Percentiles rank a stretch among this genome's conserved stretches.
Evolutionary conservation across 257 asterid species (phyloP).

Genomic region (Asclepias syriaca): DNA sequence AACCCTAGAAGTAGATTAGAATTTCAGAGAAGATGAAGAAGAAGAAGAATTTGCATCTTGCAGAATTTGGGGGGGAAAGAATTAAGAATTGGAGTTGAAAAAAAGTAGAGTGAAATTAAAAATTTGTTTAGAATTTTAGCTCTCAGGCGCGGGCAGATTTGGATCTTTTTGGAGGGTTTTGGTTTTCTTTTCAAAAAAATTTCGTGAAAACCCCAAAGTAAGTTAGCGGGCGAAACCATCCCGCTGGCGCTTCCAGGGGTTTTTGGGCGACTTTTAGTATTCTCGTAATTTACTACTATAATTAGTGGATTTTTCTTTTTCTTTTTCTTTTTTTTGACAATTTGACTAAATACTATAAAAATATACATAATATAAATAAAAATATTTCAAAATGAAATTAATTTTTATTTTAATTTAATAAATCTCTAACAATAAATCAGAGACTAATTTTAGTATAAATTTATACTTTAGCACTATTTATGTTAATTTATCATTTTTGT

Average conservation of each 20-base stretch:
- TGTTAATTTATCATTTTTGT: no score
- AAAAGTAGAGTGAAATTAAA: background rate
- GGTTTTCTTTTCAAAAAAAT: background rate
- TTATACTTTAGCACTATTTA: no score
- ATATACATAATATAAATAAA: no score
- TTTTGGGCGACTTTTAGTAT: constrained; percentile 6
- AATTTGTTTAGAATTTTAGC: background rate
- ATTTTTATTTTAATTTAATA: no score
- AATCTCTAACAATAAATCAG: no score
- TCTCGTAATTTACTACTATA: no score
- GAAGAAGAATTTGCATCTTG: background rate
- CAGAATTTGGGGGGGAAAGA: background rate
- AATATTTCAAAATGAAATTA: no score
- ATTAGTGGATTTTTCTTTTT: background rate
- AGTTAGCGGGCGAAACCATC: constrained; percentile 5
- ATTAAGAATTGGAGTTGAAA: background rate
- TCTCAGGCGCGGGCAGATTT: constrained; percentile 21
- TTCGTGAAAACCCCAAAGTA: constrained; percentile 12
- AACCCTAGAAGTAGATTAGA: constrained; percentile 2
- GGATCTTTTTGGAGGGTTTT: background rate
- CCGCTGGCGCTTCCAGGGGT: no score
- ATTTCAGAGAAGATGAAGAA: background rate
- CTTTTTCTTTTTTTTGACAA: no score
- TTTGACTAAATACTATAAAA: no score
- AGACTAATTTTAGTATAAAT: no score